Evolutionary conservation across 2,329 filamentous ascomycete species (phyloP).

Genomic region (Fusarium nanum): DNA sequence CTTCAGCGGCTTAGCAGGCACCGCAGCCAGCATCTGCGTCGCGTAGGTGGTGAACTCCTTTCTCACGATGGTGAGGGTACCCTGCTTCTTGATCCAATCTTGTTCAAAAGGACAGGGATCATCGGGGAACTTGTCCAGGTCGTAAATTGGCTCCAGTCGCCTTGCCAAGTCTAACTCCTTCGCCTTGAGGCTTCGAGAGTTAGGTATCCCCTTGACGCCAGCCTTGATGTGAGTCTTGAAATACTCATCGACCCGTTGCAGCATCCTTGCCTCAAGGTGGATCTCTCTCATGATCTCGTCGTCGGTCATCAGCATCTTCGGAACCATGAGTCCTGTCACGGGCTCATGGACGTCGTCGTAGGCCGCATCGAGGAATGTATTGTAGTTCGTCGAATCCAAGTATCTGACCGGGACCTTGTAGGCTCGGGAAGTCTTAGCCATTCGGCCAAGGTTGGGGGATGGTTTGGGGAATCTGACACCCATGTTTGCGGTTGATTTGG

Average conservation of each 20-base stretch:
- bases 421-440: background rate
- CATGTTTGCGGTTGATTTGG: background rate
- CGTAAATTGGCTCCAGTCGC: accelerated
- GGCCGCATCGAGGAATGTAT: background rate
- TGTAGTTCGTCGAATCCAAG: no score
- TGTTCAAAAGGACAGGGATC: background rate
- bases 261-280: background rate
- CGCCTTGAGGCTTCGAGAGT: background rate
- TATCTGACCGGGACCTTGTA: background rate
- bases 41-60: background rate
- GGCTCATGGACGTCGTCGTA: background rate
- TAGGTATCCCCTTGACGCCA: background rate
- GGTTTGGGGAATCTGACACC: background rate
- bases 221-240: background rate
- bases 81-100: background rate
- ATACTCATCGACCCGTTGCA: accelerated
- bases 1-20: background rate
- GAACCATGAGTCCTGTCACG: background rate
- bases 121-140: background rate
- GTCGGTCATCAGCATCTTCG: background rate
- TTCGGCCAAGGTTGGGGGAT: background rate
- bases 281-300: background rate
- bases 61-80: background rate
- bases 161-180: background rate
- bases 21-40: background rate